Base-by-base conservation (phyloP, 2,329 filamentous ascomycete species). In the Cucurbitaria berberidis region DNA sequence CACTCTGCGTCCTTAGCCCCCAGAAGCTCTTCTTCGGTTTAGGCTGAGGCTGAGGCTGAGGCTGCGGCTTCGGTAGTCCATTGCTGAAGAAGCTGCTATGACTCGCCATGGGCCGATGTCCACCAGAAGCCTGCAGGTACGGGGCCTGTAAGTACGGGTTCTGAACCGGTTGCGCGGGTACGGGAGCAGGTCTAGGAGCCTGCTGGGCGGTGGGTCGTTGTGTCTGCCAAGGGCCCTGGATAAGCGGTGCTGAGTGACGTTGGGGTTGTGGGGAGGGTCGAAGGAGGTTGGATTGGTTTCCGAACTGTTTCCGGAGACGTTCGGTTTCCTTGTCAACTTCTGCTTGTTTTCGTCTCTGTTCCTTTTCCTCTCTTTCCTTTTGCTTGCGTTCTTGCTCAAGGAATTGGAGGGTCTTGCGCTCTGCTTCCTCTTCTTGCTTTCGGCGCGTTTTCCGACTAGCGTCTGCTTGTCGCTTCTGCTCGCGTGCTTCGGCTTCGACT, bases 281-380 rank as follows among this genome's bases (percentile, higher is more conserved):
- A 5, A 72, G 57, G 4, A 74, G 54, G 24, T 63, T 66, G 22
- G 63, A 66, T 43, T 75, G 72, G 49, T 71, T 79, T 42, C 89
- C 89, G 64, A 90, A 93, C 63, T 88, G 74, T 61, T 80, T 84
- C 19, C 85, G 80, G 7, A 97, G 77, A 0, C 91, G 83, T 62
- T 87, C 87, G 0, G 91, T 96, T 74, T 97, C 93, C 38, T 86
- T 85, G 30, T 96, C 78, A 13, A 82, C 66, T 48, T 84, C 83
- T 1, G 78, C 79, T 57, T 86, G 79, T 53, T 77, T 79, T 24
- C 76, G 73, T 49, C 78, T 81, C 0, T 78, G 81, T 62, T 89
- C 86, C 50, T 81, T 82, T 67, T 92, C 89, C 38, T 82, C 78
- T 43, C 88, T 83, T 4, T 89, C 80, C 81, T 89, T 87, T 64